A percentile compares a stretch with the other conserved stretches of the same genome.
phyloP scores from a whole-genome alignment of 768 basidiomycete genomes.

The Thelephora aurantiotincta region DNA sequence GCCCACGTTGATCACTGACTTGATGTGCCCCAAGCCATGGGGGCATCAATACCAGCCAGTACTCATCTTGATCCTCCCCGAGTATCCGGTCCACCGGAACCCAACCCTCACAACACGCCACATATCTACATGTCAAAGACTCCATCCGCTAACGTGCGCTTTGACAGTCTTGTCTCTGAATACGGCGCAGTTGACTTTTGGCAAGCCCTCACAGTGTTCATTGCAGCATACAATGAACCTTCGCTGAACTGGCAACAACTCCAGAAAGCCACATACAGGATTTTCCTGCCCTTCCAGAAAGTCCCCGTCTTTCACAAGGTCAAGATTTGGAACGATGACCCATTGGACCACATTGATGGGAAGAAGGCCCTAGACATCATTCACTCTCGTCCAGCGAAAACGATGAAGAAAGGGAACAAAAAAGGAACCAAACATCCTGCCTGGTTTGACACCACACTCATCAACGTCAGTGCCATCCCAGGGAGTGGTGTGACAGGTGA shows the following conservation, averaged over 20 bases:
- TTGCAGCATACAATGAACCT: background rate
- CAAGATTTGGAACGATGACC: conserved; percentile 2
- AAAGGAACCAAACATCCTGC: conserved; percentile 9
- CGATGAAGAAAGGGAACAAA: too few species aligned
- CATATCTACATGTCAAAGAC: conserved; percentile 14
- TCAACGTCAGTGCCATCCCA: conserved; percentile 8
- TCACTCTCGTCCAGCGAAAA: conserved; percentile 16
- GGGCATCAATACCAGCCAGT: too few species aligned
- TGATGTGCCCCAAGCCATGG: conserved; percentile 15
- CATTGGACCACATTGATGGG: background rate
- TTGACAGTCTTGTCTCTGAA: conserved; percentile 8
- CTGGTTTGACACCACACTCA: conserved; percentile 22
- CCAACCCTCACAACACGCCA: conserved; percentile 3
- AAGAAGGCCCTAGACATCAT: conserved; percentile 15
- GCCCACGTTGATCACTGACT: too few species aligned
- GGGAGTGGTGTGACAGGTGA: conserved; percentile 10
- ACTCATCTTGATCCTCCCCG: too few species aligned
- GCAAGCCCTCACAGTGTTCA: conserved; percentile 1
- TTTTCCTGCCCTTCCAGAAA: conserved; percentile 4
- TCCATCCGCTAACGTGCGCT: conserved; percentile 13
- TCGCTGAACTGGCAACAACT: background rate
- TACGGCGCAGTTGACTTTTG: conserved; percentile 18
- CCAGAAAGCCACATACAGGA: background rate
- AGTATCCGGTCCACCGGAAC: conserved; percentile 2
- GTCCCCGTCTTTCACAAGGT: conserved; percentile 6